Base-by-base conservation (phyloP, 2,329 filamentous ascomycete species). In the Cryphonectria radicalis region DNA sequence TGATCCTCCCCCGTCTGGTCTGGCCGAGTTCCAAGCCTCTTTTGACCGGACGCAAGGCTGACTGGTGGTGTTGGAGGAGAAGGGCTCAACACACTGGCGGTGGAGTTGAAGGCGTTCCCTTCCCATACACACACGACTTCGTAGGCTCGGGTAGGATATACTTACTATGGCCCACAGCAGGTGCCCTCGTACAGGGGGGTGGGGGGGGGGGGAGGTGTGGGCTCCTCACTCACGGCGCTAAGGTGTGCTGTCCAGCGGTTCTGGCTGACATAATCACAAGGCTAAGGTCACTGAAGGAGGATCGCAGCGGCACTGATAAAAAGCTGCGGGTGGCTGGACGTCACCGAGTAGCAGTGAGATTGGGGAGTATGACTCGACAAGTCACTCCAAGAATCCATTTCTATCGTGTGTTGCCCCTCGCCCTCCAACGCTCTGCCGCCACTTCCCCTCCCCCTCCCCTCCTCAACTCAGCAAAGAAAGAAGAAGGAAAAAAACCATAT, bases 201-300 rank as follows among this genome's bases (percentile, higher is more conserved):
- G 13, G 17, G 11, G 35, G 37, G 22, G 3, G 5, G 35, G 17
- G 25, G 32, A 40, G 35, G 3, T 37, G 35, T 37, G 28, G 32
- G 32, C 19, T 4, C 37, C 32, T 25, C 19, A 22, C 35, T 17
- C 22, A 13, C 40, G 13, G n/a, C 25, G 17, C 62, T n/a, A 7
- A 25, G 28, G 28, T 17, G 17, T 4, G 17, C 25, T 10, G 17
- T 65, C 10, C 43, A 37, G 63, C 5, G 43, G 25, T 19, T 3
- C 40, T 50, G 10, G 64, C 64, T 66, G 64, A 66, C 50, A 66
- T 66, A 66, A 66, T 66, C 50, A 35, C 8, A 28, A 28, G 7
- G 14, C 43, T 3, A 40, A 40, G 22, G 35, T 14, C 32, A 40
- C 59, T 62, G 57, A 25, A 25, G 22, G 10, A 8, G 50, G 13